phyloP scores from a whole-genome alignment of 768 basidiomycete species.

The Tulasnella sp. region DNA sequence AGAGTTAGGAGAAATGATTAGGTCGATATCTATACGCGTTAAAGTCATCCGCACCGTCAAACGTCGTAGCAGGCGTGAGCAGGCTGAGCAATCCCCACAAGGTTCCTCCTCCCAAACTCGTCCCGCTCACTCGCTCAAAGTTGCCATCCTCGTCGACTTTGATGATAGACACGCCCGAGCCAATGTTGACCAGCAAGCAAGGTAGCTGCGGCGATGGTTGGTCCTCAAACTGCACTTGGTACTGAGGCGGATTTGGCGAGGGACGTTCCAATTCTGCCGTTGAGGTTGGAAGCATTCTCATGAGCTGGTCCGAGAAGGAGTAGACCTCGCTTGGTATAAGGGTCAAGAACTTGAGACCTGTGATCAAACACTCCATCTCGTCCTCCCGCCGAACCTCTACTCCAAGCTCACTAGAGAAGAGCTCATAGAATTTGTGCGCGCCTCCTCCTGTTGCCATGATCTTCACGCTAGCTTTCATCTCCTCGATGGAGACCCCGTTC shows the following conservation, averaged over 20 bases:
- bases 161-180: conserved; percentile 95
- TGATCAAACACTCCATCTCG: conserved; percentile 98
- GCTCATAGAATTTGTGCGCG: conserved; percentile 88
- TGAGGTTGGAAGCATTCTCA: conserved; percentile 50
- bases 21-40: conserved; percentile 7
- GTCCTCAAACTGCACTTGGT: conserved; percentile 80
- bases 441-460: conserved; percentile 99
- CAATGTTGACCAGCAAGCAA: conserved; percentile 96
- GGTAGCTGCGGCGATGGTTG: conserved; percentile 85
- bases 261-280: conserved; percentile 64
- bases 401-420: conserved; percentile 65
- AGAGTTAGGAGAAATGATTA: conserved; percentile 27
- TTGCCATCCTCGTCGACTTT: conserved; percentile 93
- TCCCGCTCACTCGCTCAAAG: conserved; percentile 95
- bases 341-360: conserved; percentile 92
- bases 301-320: conserved; percentile 97
- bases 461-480: conserved; percentile 90
- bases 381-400: conserved; percentile 90
- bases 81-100: conserved; percentile 94
- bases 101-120: conserved; percentile 94
- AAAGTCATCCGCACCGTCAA: conserved; percentile 65
- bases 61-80: conserved; percentile 89
- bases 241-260: conserved; percentile 85
- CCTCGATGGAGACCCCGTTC: conserved; percentile 81
- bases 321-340: conserved; percentile 97